A percentile compares a stretch with the other conserved stretches of the same genome.
These are phyloP conservation scores for Xanthoceras sorbifolium DNA, from an alignment of 345 rosid genomes.

Conservation along the genomic window DNA sequence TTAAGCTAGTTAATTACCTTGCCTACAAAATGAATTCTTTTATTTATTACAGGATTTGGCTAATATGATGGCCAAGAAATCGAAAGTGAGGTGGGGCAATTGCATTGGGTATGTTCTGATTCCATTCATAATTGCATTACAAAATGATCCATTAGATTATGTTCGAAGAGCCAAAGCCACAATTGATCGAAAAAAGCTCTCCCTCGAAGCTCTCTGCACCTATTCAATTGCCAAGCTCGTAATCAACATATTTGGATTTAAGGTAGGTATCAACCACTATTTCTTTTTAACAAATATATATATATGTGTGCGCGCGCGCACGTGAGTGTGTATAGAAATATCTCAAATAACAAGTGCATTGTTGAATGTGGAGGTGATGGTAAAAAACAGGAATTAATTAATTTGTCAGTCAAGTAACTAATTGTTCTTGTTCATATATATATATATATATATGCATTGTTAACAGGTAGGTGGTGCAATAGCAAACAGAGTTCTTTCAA, in stretches of 20 bases:
- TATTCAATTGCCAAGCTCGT: constrained; percentile 34
- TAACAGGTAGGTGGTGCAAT: constrained; percentile 39
- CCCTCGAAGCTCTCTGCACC: constrained; percentile 56
- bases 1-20: too few relatives aligned
- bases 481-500: constrained; percentile 37
- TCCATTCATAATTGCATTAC: constrained; percentile 44
- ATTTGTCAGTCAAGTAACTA: too few relatives aligned
- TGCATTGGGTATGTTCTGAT: constrained; percentile 52
- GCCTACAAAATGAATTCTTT: too few relatives aligned
- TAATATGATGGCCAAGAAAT: constrained; percentile 56
- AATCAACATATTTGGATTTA: constrained; percentile 36
- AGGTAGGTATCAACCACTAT: constrained; percentile 38
- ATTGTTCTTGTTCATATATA: too few relatives aligned
- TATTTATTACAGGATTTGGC: constrained; percentile 49
- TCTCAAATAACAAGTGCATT: too few relatives aligned
- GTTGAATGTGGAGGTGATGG: too few relatives aligned
- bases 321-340: too few relatives aligned
- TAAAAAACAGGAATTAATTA: too few relatives aligned
- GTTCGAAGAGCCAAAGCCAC: constrained; percentile 51
- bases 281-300: not conserved
- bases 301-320: too few relatives aligned
- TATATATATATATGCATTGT: not conserved
- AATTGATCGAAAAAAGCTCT: constrained; percentile 54
- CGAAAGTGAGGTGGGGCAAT: constrained; percentile 59
- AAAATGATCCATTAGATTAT: constrained; percentile 54